These are phyloP conservation scores for Talaromyces proteolyticus DNA, from an alignment of 495 filamentous ascomycete species.

Conservation along the genomic window DNA sequence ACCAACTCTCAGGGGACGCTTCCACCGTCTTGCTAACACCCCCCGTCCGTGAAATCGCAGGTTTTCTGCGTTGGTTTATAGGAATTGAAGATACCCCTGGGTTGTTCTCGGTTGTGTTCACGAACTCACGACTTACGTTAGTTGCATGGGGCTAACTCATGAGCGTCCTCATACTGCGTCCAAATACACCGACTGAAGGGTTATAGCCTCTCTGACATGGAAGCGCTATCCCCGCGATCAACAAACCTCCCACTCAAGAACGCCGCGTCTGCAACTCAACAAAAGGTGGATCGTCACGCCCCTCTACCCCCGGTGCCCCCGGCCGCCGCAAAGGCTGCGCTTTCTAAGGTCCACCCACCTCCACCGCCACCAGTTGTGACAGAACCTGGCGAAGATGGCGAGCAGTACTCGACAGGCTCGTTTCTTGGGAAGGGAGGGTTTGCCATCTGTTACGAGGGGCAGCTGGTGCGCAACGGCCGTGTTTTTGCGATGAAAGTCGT, in stretches of 20 bases:
- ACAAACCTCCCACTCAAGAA: slow-evolving; percentile 52
- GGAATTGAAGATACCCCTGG: neutral
- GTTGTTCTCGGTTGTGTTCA: neutral
- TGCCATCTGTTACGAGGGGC: slow-evolving; percentile 82
- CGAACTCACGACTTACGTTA: neutral
- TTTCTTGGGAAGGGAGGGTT: slow-evolving; percentile 92
- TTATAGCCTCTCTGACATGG: slow-evolving; percentile 38
- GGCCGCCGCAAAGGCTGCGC: slow-evolving; percentile 30
- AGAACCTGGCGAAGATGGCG: slow-evolving; percentile 69
- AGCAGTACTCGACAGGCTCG: slow-evolving; percentile 75
- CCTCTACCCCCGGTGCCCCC: slow-evolving; percentile 39
- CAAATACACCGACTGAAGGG: neutral
- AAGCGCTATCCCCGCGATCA: slow-evolving; percentile 67
- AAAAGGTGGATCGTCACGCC: slow-evolving; percentile 50
- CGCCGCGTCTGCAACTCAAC: slow-evolving; percentile 32
- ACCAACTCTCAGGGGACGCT: neutral
- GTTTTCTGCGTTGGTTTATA: neutral
- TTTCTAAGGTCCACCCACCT: slow-evolving; percentile 57
- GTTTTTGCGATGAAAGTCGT: slow-evolving; percentile 87
- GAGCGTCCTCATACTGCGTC: neutral
- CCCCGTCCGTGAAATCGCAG: neutral
- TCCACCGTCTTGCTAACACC: neutral
- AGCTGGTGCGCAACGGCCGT: slow-evolving; percentile 55
- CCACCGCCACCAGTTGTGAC: slow-evolving; percentile 70
- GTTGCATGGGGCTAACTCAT: neutral